Base-by-base conservation (phyloP, 345 rosid genomes). In the Populus davidiana region DNA sequence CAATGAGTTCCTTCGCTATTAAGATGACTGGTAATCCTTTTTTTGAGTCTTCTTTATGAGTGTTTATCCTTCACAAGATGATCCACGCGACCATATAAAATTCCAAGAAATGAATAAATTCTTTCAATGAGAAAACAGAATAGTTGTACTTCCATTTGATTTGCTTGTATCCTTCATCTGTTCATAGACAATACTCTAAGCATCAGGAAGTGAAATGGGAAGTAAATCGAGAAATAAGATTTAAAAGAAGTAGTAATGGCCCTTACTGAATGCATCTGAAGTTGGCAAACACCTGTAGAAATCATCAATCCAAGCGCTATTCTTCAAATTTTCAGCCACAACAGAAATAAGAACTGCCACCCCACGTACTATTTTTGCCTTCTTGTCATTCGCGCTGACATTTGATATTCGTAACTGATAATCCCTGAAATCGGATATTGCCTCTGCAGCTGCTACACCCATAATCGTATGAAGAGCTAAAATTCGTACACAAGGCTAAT, bases 11-110 rank as follows among this genome's bases (percentile, higher is more conserved):
- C 99, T 96, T 78, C 97, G 92, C 80, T 92, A 93, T 84, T 89
- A 96, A 90, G 98, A 96, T 82, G 98, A 93, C 88, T 96, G 99
- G 98, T 93, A 90, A 84, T 13, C 1, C n/a, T n/a, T n/a, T n/a
- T n/a, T n/a, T n/a, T n/a, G n/a, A n/a, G n/a, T n/a, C n/a, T n/a
- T 25, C 25, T 25, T 25, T 25, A 25, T 25, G 25, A 25, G 25
- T 25, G 25, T 25, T 25, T 25, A 25, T 25, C 25, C 25, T 25
- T 25, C 25, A 25, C 25, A 25, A 0, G 25, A 25, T 25, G 27
- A 27, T 27, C 27, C 27, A 27, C 27, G 27, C 27, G 1, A 27
- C 27, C 27, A 27, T 0, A 27, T 27, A 27, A 27, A 27, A 27
- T 27, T 27, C 27, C 27, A 27, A 27, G 27, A 27, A 27, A 27